These are phyloP conservation scores for Fusarium burgessii DNA, from an alignment of 2,329 filamentous ascomycete species.

Conservation along the genomic window DNA sequence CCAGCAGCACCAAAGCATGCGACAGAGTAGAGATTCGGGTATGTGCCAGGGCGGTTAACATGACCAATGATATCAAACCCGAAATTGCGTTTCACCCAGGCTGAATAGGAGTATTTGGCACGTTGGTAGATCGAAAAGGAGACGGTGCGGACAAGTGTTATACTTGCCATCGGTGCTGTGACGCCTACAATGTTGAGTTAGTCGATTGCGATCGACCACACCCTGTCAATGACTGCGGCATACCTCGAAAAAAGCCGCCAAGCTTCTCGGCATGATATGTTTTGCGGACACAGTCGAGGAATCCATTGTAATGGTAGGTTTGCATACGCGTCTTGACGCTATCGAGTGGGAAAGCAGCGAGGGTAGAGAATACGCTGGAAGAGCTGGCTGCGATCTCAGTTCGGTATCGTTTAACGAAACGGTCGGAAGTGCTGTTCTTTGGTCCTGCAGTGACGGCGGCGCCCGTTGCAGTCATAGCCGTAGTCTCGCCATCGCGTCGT, in stretches of 20 bases:
- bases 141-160: constrained; percentile 81
- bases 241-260: constrained; percentile 84
- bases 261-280: constrained; percentile 81
- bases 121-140: constrained; percentile 85
- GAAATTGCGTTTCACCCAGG: constrained; percentile 75
- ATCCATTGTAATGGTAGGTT: constrained; percentile 82
- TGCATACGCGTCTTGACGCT: constrained; percentile 93
- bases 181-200: constrained; percentile 65
- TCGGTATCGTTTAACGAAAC: constrained; percentile 78
- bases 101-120: constrained; percentile 79
- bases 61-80: constrained; percentile 78
- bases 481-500: constrained; percentile 47
- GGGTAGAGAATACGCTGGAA: constrained; percentile 82
- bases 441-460: constrained; percentile 20
- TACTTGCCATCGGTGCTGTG: constrained; percentile 81
- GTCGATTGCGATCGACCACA: constrained; percentile 1
- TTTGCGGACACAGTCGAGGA: constrained; percentile 78
- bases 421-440: constrained; percentile 38
- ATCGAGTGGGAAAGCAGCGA: constrained; percentile 86
- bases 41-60: constrained; percentile 76
- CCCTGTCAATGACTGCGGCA: constrained; percentile 33
- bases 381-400: constrained; percentile 83
- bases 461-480: constrained; percentile 40
- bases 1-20: constrained; percentile 82
- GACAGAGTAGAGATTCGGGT: constrained; percentile 79